phyloP scores from a whole-genome alignment of 192 early-diverging fungal genomes.

The Backusella sp. region DNA sequence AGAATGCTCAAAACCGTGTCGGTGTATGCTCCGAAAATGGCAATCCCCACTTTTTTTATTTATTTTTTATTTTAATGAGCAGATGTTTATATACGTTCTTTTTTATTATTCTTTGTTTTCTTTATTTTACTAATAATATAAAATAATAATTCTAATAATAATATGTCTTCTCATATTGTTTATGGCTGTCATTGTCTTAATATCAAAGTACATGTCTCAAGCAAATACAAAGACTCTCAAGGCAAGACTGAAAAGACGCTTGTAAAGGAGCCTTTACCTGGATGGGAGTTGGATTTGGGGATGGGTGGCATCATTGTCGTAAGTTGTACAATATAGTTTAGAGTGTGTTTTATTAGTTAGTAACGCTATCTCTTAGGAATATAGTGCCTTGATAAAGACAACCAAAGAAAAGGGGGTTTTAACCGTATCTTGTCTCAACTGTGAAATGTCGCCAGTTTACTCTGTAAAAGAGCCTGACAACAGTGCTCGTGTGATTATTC shows the following conservation, averaged over 20 bases:
- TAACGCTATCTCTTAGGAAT: neutral
- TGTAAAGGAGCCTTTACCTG: conserved; percentile 7
- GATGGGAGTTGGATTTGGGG: conserved; percentile 15
- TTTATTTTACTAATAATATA: neutral
- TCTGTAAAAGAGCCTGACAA: neutral
- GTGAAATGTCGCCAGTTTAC: neutral
- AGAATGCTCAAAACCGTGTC: neutral
- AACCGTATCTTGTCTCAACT: conserved; percentile 8
- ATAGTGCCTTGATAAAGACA: neutral
- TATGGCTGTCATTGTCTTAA: conserved; percentile 22
- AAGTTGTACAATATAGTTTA: neutral
- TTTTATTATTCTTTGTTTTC: neutral
- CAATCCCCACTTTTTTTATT: neutral
- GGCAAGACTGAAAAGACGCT: neutral
- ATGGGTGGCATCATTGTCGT: conserved; percentile 18
- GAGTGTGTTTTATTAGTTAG: neutral
- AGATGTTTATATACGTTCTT: neutral
- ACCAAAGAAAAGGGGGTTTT: neutral
- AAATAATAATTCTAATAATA: neutral
- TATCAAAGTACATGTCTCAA: conserved; percentile 18
- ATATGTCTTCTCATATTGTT: conserved; percentile 15
- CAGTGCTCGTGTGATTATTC: conserved; percentile 7
- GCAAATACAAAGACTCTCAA: neutral
- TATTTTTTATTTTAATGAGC: no score
- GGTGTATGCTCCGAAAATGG: neutral